Evolutionary conservation across 345 rosid species (phyloP).

Genomic region (Eucalyptus cloeziana): DNA sequence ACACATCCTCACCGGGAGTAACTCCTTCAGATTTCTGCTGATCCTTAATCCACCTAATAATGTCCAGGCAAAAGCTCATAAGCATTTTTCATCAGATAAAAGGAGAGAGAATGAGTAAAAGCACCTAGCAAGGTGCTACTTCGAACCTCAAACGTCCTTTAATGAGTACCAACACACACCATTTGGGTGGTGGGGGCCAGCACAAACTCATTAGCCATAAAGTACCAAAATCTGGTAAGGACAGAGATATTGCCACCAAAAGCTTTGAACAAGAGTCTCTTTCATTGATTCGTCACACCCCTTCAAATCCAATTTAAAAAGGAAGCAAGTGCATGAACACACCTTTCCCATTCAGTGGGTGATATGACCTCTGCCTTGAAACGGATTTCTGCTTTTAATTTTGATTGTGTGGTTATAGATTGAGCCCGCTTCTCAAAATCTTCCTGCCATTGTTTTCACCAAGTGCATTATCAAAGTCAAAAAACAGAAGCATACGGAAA

Average conservation of each 20-base stretch:
- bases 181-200: background rate
- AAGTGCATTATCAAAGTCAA: background rate
- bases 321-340: background rate
- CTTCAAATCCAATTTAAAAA: background rate
- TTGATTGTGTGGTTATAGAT: constrained; percentile 69
- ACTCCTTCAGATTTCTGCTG: constrained; percentile 91
- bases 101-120: background rate
- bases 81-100: background rate
- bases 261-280: background rate
- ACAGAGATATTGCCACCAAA: background rate
- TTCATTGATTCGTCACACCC: background rate
- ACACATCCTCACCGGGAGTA: constrained; percentile 75
- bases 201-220: background rate
- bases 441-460: constrained; percentile 35
- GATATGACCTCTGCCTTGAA: constrained; percentile 68
- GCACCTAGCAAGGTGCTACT: background rate
- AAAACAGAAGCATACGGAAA: background rate
- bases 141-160: background rate
- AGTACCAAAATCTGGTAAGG: background rate
- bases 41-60: constrained; percentile 79
- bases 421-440: constrained; percentile 81
- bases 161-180: background rate
- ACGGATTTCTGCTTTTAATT: constrained; percentile 80
- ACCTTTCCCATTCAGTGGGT: constrained; percentile 93
- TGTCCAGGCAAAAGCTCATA: background rate